Percentiles rank a stretch among this genome's conserved stretches.
phyloP scores from a whole-genome alignment of 179 eudicot species.

The Amaranthus tricolor region DNA sequence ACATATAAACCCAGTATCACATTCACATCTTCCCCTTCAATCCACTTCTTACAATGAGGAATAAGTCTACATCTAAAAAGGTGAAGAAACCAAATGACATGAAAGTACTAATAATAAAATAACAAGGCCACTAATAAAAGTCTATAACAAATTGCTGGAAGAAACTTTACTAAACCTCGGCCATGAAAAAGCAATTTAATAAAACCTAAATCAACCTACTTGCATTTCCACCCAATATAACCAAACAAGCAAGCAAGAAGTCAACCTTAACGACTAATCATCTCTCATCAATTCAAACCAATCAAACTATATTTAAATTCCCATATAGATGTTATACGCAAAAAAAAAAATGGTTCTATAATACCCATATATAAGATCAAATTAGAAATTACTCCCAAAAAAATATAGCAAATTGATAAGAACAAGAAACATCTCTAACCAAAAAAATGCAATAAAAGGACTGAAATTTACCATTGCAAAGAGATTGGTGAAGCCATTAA shows the following conservation, averaged over 20 bases:
- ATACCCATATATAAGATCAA: slow-evolving; percentile 13
- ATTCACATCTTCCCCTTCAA: not conserved
- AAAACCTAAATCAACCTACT: not conserved
- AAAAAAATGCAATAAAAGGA: not conserved
- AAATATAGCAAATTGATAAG: not conserved
- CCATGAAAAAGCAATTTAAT: not conserved
- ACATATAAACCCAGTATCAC: too few relatives aligned
- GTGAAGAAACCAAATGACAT: slow-evolving; percentile 1
- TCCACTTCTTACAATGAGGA: not conserved
- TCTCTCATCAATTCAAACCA: slow-evolving; percentile 6
- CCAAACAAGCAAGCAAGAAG: slow-evolving; percentile 4
- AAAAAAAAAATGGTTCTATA: not conserved
- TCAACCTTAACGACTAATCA: not conserved
- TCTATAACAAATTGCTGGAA: not conserved
- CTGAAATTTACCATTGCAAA: slow-evolving; percentile 72
- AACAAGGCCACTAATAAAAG: not conserved
- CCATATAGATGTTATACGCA: not conserved
- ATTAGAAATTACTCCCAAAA: slow-evolving; percentile 6
- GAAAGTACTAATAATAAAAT: not conserved
- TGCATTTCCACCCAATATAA: slow-evolving; percentile 5
- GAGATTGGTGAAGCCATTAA: slow-evolving; percentile 85
- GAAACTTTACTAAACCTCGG: not conserved
- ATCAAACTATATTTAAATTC: too few relatives aligned
- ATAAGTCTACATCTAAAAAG: not conserved
- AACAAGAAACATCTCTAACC: slow-evolving; percentile 1